Base-by-base conservation (phyloP, 257 asterid genomes). In the Capsicum baccatum region DNA sequence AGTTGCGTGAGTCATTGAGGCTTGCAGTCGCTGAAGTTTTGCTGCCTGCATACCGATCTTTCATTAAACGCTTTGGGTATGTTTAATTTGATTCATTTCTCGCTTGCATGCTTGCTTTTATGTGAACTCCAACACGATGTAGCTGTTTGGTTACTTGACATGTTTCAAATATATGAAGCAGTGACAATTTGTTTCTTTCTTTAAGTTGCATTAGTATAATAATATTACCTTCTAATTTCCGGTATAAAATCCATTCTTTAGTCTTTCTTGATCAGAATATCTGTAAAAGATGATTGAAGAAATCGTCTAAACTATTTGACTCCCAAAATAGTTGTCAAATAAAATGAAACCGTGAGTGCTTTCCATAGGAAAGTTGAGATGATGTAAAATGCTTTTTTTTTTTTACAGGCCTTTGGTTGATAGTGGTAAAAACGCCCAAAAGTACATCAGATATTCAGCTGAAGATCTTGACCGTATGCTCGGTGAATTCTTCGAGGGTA, bases 381-480 rank as follows among this genome's bases (percentile, higher is more conserved):
- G 80, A 74, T 48, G 81, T 50, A 50, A 74, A 50, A 26, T 78
- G 48, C 44, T 3, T 15, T 8, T 6, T 54, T 54, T 76, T 78
- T 78, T 39, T 3, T 39, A 54, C 48, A 97, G 99, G 91, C 87
- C 98, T 80, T 91, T 97, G 93, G 97, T 97, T 82, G 98, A 95
- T 90, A 91, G 84, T 55, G 98, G 96, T 21, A 97, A 95, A 92
- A 95, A 89, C 83, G 94, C 98, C 62, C 99, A 97, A 91, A 97
- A 93, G 88, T 97, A 97, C 89, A 92, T 97, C 89, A 91, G 98
- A 88, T 97, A 91, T 93, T 91, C 92, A 2, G 96, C 99, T 0
- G 99, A 97, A 89, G 99, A 97, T 95, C 99, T 97, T 33, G 99
- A 97, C 73, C 98, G 89, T 52, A 97, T 97, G 99, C 99, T 97